phyloP scores from a whole-genome alignment of 192 early-diverging fungal species.

The Coemansia sp. region DNA sequence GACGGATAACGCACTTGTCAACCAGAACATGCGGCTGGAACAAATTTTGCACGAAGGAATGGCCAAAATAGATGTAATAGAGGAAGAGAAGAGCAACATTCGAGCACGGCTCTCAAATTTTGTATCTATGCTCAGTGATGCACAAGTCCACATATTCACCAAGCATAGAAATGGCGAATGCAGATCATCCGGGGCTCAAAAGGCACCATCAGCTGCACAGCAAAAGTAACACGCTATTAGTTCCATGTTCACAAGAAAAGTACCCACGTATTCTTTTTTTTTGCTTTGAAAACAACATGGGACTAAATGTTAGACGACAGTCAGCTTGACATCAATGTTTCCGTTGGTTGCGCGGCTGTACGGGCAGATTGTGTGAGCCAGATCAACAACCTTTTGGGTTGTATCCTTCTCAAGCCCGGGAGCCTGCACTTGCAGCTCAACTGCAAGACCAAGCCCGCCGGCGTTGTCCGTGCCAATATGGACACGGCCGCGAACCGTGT shows the following conservation, averaged over 20 bases:
- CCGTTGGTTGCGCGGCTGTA: slow-evolving; percentile 57
- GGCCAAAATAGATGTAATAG: slow-evolving; percentile 28
- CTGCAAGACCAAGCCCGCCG: slow-evolving; percentile 57
- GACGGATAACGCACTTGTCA: slow-evolving; percentile 51
- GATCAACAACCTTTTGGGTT: slow-evolving; percentile 49
- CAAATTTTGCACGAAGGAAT: slow-evolving; percentile 33
- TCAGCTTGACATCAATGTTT: slow-evolving; percentile 60
- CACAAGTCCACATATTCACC: slow-evolving; percentile 45
- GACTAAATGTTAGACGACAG: slow-evolving; percentile 27
- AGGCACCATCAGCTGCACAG: not conserved
- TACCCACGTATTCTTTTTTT: not conserved
- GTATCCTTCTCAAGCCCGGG: slow-evolving; percentile 53
- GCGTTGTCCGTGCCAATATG: slow-evolving; percentile 58
- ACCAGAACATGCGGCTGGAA: slow-evolving; percentile 46
- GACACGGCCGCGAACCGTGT: slow-evolving; percentile 54
- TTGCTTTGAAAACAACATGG: not conserved
- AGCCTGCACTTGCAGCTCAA: slow-evolving; percentile 55
- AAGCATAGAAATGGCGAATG: not conserved
- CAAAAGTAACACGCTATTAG: not conserved
- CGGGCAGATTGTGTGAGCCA: slow-evolving; percentile 61
- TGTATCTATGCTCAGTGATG: slow-evolving; percentile 43
- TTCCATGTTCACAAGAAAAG: not conserved
- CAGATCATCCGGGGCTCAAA: not conserved
- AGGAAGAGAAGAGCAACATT: slow-evolving; percentile 32
- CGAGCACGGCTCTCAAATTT: slow-evolving; percentile 39